Evolutionary conservation across 495 filamentous ascomycete genomes (phyloP).

Genomic region (Aspergillus nidulans): DNA sequence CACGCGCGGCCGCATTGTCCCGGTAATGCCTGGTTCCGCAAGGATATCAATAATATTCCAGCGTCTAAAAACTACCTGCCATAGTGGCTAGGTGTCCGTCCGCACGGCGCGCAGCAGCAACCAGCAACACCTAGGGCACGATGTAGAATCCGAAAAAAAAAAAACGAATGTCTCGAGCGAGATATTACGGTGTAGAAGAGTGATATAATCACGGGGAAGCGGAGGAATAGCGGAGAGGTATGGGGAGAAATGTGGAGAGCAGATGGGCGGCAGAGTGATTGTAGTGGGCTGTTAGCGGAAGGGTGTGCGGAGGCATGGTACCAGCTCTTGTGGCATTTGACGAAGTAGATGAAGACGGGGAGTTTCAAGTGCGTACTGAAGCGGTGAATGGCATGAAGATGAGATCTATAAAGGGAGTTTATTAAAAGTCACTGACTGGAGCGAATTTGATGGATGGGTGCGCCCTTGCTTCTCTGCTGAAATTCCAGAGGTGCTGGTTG

Average conservation of each 20-base stretch:
- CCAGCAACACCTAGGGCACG: slow-evolving; percentile 67
- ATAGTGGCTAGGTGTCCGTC: slow-evolving; percentile 62
- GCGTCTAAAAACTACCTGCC: slow-evolving; percentile 63
- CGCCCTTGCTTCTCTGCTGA: slow-evolving; percentile 51
- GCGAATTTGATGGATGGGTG: neutral
- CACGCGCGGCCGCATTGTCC: slow-evolving; percentile 37
- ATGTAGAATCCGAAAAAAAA: slow-evolving; percentile 75
- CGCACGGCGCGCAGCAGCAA: slow-evolving; percentile 66
- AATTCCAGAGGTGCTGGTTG: slow-evolving; percentile 45
- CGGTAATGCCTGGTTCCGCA: slow-evolving; percentile 60
- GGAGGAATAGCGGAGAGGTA: slow-evolving; percentile 66
- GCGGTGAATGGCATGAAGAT: slow-evolving; percentile 71
- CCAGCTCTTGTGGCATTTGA: slow-evolving; percentile 55
- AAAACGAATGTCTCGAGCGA: slow-evolving; percentile 71
- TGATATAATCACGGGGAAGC: too few species aligned
- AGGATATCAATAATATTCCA: slow-evolving; percentile 78
- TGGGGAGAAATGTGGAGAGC: slow-evolving; percentile 63
- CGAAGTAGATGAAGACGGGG: slow-evolving; percentile 18
- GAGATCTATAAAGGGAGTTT: slow-evolving; percentile 38
- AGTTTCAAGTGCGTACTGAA: slow-evolving; percentile 56
- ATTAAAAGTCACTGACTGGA: neutral
- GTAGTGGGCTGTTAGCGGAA: slow-evolving; percentile 66
- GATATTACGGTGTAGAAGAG: slow-evolving; percentile 77
- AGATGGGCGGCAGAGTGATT: slow-evolving; percentile 79
- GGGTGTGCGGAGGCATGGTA: slow-evolving; percentile 60